phyloP scores from a whole-genome alignment of 768 basidiomycete genomes.

The Baorangia bicolor region DNA sequence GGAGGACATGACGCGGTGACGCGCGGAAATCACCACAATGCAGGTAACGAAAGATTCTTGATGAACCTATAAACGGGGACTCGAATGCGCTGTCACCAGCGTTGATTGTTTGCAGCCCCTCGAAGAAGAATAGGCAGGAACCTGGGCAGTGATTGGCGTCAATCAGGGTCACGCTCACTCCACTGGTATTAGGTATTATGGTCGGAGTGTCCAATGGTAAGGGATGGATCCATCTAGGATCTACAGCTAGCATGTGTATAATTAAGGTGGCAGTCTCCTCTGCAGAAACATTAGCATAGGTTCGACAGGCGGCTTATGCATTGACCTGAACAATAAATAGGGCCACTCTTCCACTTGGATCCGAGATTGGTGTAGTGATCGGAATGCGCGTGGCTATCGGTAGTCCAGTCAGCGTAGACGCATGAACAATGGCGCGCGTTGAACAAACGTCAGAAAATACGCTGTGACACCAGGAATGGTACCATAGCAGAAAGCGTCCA shows the following conservation, averaged over 20 bases:
- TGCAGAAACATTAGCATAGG: conserved; percentile 5
- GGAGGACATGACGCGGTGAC: conserved; percentile 81
- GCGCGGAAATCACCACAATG: conserved; percentile 96
- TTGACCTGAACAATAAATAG: conserved; percentile 87
- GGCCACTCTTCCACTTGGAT: conserved; percentile 84
- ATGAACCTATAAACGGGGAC: conserved; percentile 68
- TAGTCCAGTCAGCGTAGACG: conserved; percentile 5
- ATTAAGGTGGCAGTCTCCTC: conserved; percentile 91
- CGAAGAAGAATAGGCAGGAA: conserved; percentile 90
- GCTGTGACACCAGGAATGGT: conserved; percentile 85
- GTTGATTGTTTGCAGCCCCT: conserved; percentile 85
- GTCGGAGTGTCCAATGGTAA: conserved; percentile 79
- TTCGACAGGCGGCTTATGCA: neutral
- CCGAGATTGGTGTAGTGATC: conserved; percentile 95
- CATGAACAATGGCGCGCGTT: neutral
- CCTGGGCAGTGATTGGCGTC: conserved; percentile 99
- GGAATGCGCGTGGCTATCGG: conserved; percentile 86
- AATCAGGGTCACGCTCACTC: conserved; percentile 89
- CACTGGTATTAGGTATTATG: conserved; percentile 75
- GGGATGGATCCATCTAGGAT: conserved; percentile 85
- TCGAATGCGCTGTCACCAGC: conserved; percentile 82
- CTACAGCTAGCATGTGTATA: conserved; percentile 85
- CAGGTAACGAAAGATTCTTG: conserved; percentile 77
- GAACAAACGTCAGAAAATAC: conserved; percentile 80
- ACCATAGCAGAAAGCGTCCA: conserved; percentile 96